phyloP scores from a whole-genome alignment of 768 basidiomycete genomes.

The Boletus reticuloceps region DNA sequence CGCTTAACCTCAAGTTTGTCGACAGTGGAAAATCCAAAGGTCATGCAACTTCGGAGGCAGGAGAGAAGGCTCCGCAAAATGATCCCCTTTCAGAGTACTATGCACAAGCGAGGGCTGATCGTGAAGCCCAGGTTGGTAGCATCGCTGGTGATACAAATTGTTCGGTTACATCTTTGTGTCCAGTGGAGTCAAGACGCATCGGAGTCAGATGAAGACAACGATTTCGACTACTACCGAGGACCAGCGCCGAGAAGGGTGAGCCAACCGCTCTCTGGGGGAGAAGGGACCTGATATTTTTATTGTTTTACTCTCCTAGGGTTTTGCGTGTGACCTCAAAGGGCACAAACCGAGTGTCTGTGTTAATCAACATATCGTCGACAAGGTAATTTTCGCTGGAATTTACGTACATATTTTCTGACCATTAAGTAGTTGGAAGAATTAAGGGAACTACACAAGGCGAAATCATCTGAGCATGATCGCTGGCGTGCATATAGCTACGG shows the following conservation, averaged over 20 bases:
- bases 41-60: not conserved
- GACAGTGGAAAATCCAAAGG: not conserved
- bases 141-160: not conserved
- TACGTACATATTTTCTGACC: not conserved
- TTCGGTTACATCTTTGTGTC: constrained; percentile 3
- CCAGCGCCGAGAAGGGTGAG: constrained; percentile 33
- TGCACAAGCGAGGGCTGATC: constrained; percentile 49
- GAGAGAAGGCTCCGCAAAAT: not conserved
- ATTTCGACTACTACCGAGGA: constrained; percentile 12
- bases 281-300: not conserved
- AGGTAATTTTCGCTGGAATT: constrained; percentile 40
- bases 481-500: constrained; percentile 67
- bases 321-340: constrained; percentile 58
- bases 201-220: constrained; percentile 33
- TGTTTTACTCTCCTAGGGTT: constrained; percentile 55
- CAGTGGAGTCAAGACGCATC: constrained; percentile 36
- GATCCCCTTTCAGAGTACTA: constrained; percentile 69
- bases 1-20: constrained; percentile 14
- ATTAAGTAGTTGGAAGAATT: constrained; percentile 60
- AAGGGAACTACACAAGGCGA: constrained; percentile 60
- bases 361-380: constrained; percentile 75
- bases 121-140: constrained; percentile 40
- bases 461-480: constrained; percentile 54
- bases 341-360: constrained; percentile 36
- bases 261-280: not conserved